Conservation (phyloP, 2,329 filamentous ascomycete species). For the Dendryphion nanum region DNA sequence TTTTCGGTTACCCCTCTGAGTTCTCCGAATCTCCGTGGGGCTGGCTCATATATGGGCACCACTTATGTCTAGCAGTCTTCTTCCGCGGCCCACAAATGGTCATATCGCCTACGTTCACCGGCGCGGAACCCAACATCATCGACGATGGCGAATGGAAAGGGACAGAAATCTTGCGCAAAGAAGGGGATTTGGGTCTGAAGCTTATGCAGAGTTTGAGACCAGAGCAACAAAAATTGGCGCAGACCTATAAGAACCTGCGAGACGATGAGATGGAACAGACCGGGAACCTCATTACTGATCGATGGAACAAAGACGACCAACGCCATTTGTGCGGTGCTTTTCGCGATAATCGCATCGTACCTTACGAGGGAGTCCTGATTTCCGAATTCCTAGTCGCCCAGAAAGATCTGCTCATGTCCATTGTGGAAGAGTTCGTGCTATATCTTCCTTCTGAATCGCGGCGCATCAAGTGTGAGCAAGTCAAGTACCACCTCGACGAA, state of each 20-base stretch:
- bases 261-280: slow-evolving; percentile 63
- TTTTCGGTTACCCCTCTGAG: slow-evolving; percentile 64
- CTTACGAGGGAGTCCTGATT: slow-evolving; percentile 65
- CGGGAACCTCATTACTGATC: slow-evolving; percentile 49
- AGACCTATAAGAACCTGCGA: slow-evolving; percentile 59
- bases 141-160: slow-evolving; percentile 63
- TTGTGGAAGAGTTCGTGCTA: slow-evolving; percentile 64
- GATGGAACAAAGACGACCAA: slow-evolving; percentile 81
- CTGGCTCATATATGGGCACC: slow-evolving; percentile 74
- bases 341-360: slow-evolving; percentile 73
- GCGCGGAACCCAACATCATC: slow-evolving; percentile 75
- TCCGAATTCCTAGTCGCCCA: slow-evolving; percentile 50
- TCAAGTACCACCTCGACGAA: slow-evolving; percentile 60
- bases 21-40: slow-evolving; percentile 61
- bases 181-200: slow-evolving; percentile 63
- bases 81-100: slow-evolving; percentile 65
- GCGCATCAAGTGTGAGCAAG: slow-evolving; percentile 53
- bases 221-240: slow-evolving; percentile 51
- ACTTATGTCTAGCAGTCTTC: slow-evolving; percentile 71
- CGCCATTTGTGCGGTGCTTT: slow-evolving; percentile 76
- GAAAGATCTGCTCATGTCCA: slow-evolving; percentile 51
- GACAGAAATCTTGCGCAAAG: slow-evolving; percentile 63
- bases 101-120: slow-evolving; percentile 73
- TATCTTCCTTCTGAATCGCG: slow-evolving; percentile 63
- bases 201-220: slow-evolving; percentile 65